Percentiles rank a stretch among this genome's conserved stretches.
phyloP scores from a whole-genome alignment of 139 green algal genomes.

The Closterium sp. region DNA sequence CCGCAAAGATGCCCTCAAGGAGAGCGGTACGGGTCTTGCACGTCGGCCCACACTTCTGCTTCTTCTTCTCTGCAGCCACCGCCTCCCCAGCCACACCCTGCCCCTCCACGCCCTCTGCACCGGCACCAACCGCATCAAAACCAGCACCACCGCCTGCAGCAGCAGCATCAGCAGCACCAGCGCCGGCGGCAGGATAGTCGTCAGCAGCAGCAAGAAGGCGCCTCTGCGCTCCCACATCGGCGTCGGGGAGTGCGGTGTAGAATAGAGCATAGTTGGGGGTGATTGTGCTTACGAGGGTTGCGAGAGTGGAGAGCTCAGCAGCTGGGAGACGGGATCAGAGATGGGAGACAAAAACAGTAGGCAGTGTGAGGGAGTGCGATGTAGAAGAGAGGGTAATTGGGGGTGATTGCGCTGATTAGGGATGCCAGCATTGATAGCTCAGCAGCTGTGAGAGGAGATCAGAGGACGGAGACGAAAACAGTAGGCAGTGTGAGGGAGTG shows the following conservation, averaged over 20 bases:
- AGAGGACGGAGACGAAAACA: background rate
- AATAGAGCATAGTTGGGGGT: background rate
- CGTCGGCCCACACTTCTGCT: background rate
- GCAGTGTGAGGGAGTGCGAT: no score
- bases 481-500: no score
- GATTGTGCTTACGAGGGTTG: no score
- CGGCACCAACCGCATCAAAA: background rate
- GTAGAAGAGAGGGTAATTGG: background rate
- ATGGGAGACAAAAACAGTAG: no score
- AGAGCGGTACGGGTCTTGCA: background rate
- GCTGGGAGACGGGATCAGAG: no score
- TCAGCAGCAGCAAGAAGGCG: background rate
- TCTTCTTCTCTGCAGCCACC: no score
- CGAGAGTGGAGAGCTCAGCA: no score
- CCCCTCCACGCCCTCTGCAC: background rate
- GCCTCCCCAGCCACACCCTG: background rate
- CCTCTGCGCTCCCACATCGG: background rate
- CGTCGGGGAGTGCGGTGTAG: background rate
- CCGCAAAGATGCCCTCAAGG: no score
- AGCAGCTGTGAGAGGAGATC: background rate
- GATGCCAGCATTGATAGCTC: background rate
- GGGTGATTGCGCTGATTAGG: background rate
- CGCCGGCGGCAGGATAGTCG: background rate
- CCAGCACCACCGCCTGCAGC: background rate
- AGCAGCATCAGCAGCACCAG: background rate